Evolutionary conservation across 169 alveolate genomes (phyloP).

Genomic region (Plasmodium berghei): DNA sequence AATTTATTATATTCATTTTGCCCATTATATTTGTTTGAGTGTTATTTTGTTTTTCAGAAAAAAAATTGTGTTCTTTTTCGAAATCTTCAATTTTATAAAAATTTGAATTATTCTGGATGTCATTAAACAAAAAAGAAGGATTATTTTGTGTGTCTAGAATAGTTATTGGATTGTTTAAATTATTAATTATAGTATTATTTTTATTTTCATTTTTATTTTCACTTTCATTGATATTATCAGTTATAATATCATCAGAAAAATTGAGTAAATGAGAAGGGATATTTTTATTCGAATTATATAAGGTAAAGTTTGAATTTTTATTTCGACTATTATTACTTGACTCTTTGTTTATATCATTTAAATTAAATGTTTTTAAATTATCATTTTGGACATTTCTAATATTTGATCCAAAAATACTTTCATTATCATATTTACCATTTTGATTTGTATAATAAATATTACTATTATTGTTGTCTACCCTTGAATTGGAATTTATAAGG

Average conservation of each 20-base stretch:
- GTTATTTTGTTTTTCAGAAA: constrained; percentile 1
- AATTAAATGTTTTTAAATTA: constrained; percentile 27
- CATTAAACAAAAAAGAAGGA: no score
- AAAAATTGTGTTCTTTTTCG: neutral
- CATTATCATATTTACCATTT: neutral
- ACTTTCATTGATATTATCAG: no score
- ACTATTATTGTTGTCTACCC: no score
- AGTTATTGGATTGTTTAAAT: neutral
- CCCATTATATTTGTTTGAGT: constrained; percentile 14
- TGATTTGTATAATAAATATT: neutral
- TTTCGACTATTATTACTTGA: no score
- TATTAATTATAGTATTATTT: no score
- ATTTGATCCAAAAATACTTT: constrained; percentile 16
- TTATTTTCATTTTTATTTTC: no score
- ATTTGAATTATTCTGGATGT: no score
- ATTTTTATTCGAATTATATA: no score
- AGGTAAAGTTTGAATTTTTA: no score
- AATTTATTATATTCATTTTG: constrained; percentile 61
- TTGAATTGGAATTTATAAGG: constrained; percentile 5
- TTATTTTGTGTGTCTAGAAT: neutral
- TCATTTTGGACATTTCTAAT: neutral
- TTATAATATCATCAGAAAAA: no score
- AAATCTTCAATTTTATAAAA: no score
- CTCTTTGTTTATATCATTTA: constrained; percentile 31
- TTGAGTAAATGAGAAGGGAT: no score